These are phyloP conservation scores for Erysiphe pulchra DNA, from an alignment of 2,329 filamentous ascomycete genomes.

Conservation along the genomic window DNA sequence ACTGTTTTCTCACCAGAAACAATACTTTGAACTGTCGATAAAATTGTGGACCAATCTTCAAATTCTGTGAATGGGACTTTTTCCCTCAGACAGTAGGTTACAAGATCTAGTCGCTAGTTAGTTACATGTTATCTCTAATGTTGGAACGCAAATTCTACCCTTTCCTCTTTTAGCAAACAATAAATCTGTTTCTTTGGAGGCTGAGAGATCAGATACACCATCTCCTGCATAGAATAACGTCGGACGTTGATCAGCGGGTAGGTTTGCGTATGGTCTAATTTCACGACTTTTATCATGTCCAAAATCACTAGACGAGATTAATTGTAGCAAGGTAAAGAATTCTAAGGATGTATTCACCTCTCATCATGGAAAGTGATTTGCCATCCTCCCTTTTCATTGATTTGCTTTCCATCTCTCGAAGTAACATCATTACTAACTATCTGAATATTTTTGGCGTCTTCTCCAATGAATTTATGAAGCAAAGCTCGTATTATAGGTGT, in stretches of 20 bases:
- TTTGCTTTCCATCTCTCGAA: constrained; percentile 37
- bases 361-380: constrained; percentile 73
- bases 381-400: constrained; percentile 68
- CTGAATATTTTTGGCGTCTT: constrained; percentile 49
- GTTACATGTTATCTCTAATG: neutral
- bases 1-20: constrained; percentile 44
- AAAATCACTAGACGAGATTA: constrained; percentile 22
- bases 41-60: constrained; percentile 58
- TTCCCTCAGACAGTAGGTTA: constrained; percentile 64
- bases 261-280: constrained; percentile 60
- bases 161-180: constrained; percentile 82
- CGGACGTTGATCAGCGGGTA: constrained; percentile 43
- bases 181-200: constrained; percentile 75
- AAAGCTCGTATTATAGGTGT: constrained; percentile 68
- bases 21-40: constrained; percentile 51
- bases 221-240: constrained; percentile 88
- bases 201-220: constrained; percentile 76
- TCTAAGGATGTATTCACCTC: constrained; percentile 22
- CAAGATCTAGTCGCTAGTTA: constrained; percentile 35
- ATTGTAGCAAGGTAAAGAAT: neutral
- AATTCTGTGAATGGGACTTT: constrained; percentile 75
- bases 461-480: constrained; percentile 55
- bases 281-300: constrained; percentile 95
- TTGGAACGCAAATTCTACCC: constrained; percentile 23
- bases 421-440: constrained; percentile 74